Conservation (phyloP, 1,139 yeast species). For the Saccharomyces pastorianus region DNA sequence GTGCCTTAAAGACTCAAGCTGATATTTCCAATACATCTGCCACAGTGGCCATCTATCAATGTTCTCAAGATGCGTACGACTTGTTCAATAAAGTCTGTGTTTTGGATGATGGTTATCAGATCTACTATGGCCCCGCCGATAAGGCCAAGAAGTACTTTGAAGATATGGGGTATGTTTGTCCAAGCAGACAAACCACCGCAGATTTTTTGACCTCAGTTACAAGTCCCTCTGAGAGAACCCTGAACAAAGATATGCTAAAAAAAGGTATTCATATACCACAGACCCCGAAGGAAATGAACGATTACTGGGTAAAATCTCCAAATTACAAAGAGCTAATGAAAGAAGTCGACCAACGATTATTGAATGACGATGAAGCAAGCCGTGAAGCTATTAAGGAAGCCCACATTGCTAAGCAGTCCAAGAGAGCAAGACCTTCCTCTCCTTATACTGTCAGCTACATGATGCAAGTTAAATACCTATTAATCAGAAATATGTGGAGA, state of each 20-base stretch:
- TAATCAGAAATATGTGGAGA: conserved; percentile 49
- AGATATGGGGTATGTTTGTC: conserved; percentile 48
- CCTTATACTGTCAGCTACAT: conserved; percentile 53
- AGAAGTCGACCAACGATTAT: conserved; percentile 35
- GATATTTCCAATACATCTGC: conserved; percentile 51
- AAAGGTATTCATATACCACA: conserved; percentile 53
- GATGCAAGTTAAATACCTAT: conserved; percentile 45
- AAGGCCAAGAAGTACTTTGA: conserved; percentile 38
- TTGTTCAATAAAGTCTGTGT: conserved; percentile 41
- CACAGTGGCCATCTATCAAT: conserved; percentile 74
- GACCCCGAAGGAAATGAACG: conserved; percentile 58
- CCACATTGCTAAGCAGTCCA: conserved; percentile 46
- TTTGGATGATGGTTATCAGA: conserved; percentile 39
- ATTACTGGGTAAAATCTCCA: conserved; percentile 53
- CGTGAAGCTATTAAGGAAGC: conserved; percentile 35
- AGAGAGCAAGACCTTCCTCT: conserved; percentile 39
- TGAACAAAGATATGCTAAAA: conserved; percentile 20
- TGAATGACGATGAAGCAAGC: conserved; percentile 8
- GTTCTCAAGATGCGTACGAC: conserved; percentile 60
- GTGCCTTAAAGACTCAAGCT: conserved; percentile 60
- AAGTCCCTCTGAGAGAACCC: conserved; percentile 46
- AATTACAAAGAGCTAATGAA: conserved; percentile 37
- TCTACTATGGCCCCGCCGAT: conserved; percentile 36
- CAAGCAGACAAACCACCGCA: conserved; percentile 44
- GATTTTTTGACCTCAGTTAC: conserved; percentile 48